Evolutionary conservation across 2,329 filamentous ascomycete genomes (phyloP).

Genomic region (Lecanosticta acicola): DNA sequence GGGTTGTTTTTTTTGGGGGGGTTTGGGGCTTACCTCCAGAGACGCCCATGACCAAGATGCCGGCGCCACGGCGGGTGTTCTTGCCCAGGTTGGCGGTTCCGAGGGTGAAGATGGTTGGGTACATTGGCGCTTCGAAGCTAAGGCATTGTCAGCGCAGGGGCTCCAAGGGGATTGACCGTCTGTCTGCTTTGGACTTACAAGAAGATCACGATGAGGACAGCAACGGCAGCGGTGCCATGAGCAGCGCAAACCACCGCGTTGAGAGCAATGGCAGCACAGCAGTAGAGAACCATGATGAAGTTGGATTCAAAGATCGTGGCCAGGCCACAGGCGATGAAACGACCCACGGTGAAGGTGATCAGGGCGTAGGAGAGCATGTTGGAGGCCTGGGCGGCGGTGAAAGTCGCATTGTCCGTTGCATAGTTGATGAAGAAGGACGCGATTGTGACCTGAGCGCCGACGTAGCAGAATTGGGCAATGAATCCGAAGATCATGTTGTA

Average conservation of each 20-base stretch:
- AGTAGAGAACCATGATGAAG: slow-evolving; percentile 35
- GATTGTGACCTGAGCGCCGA: slow-evolving; percentile 35
- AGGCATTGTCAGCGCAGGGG: too few relatives aligned
- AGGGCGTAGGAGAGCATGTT: slow-evolving; percentile 36
- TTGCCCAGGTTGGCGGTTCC: slow-evolving; percentile 37
- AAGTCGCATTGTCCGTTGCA: slow-evolving; percentile 32
- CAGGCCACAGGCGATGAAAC: slow-evolving; percentile 36
- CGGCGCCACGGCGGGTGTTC: slow-evolving; percentile 37
- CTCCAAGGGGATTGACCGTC: too few relatives aligned
- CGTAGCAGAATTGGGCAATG: slow-evolving; percentile 35
- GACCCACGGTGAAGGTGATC: slow-evolving; percentile 37
- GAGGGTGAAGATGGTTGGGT: slow-evolving; percentile 37
- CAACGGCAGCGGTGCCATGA: slow-evolving; percentile 29
- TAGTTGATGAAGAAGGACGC: slow-evolving; percentile 39
- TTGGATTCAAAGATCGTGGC: slow-evolving; percentile 34
- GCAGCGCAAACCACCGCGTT: slow-evolving; percentile 33
- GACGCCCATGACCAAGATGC: slow-evolving; percentile 39
- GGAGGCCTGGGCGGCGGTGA: slow-evolving; percentile 28
- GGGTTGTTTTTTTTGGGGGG: too few relatives aligned
- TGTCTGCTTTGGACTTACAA: too few relatives aligned
- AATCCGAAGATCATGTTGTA: slow-evolving; percentile 39
- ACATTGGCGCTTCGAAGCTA: background rate
- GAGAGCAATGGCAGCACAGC: slow-evolving; percentile 30
- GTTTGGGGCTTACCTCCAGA: slow-evolving; percentile 17
- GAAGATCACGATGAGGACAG: slow-evolving; percentile 34